Conservation (phyloP, 1,284 basidiomycete species). For the Psilocybe mexicana region DNA sequence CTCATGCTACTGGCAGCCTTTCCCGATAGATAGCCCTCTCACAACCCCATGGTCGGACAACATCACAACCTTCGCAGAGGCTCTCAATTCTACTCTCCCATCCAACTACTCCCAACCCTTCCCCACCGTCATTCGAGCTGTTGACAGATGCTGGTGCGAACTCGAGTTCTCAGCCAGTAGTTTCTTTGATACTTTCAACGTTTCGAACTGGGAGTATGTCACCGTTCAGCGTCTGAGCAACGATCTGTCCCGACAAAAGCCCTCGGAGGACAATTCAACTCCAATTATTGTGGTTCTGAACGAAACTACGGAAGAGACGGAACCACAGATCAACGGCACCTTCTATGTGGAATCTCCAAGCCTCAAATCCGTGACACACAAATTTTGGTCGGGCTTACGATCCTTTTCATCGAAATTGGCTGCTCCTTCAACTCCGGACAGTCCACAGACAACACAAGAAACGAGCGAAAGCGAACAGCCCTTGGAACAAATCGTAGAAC, state of each 20-base stretch:
- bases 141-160: constrained; percentile 80
- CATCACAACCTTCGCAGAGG: constrained; percentile 68
- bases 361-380: not conserved
- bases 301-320: not conserved
- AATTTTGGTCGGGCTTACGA: constrained; percentile 15
- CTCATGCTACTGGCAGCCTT: constrained; percentile 83
- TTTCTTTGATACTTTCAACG: constrained; percentile 73
- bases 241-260: constrained; percentile 46
- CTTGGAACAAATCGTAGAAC: not conserved
- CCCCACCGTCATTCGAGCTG: constrained; percentile 56
- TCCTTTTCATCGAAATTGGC: not conserved
- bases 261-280: constrained; percentile 17
- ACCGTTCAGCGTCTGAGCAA: constrained; percentile 53
- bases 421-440: not conserved
- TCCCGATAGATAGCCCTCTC: constrained; percentile 62
- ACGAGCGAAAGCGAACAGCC: not conserved
- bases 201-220: constrained; percentile 67
- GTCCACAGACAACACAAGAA: not conserved
- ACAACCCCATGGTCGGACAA: constrained; percentile 63
- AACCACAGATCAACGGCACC: not conserved
- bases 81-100: constrained; percentile 46
- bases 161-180: constrained; percentile 49
- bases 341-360: not conserved
- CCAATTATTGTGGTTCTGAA: not conserved
- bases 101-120: constrained; percentile 35